A percentile compares a stretch with the other conserved stretches of the same genome.
These are phyloP conservation scores for Allium fistulosum DNA, from an alignment of 106 monocot species.

Conservation along the genomic window DNA sequence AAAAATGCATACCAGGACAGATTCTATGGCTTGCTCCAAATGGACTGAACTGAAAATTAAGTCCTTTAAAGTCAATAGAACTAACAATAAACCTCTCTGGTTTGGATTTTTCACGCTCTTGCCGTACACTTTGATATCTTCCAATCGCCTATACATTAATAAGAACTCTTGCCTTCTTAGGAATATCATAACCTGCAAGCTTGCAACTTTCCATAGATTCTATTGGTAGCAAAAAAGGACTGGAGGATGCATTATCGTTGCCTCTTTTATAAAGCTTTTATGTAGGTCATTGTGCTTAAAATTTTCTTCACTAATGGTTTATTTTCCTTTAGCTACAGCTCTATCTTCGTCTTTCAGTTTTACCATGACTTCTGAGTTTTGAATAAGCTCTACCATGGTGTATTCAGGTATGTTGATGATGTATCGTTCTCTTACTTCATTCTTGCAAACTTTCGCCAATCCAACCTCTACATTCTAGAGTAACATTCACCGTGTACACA, in stretches of 20 bases:
- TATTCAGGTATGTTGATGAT: background rate
- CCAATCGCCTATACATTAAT: background rate
- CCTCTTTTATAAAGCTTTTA: constrained; percentile 5
- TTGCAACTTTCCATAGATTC: background rate
- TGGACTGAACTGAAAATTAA: background rate
- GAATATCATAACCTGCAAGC: background rate
- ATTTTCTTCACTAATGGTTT: background rate
- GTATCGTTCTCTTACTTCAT: too few species aligned
- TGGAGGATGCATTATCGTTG: background rate
- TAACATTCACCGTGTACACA: too few species aligned
- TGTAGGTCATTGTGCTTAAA: background rate
- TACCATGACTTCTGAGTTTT: constrained; percentile 1
- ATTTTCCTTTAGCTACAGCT: background rate
- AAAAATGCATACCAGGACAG: background rate
- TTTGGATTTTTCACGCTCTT: constrained; percentile 1
- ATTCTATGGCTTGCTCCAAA: background rate
- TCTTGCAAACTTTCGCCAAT: too few species aligned
- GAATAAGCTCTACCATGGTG: background rate
- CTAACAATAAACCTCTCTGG: background rate
- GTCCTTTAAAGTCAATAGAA: background rate
- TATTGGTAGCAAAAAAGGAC: background rate
- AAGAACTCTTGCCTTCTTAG: background rate
- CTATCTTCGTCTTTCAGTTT: background rate
- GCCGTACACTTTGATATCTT: background rate
- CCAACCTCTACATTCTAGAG: too few species aligned